A percentile compares a stretch with the other conserved stretches of the same genome.
Conservation (phyloP, 441 rosid species). For the Gossypium davidsonii region DNA sequence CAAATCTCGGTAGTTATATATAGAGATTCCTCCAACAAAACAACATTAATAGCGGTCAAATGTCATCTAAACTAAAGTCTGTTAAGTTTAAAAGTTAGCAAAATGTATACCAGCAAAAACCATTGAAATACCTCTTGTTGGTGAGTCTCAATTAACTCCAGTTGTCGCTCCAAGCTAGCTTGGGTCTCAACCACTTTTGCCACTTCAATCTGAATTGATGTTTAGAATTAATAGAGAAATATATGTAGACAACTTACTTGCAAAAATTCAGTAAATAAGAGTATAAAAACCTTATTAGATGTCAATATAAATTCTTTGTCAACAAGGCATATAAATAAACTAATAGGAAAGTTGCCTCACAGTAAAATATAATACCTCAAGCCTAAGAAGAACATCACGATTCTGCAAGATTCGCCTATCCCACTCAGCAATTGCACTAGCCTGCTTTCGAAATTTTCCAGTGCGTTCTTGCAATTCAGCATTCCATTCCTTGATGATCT, state of each 20-base stretch:
- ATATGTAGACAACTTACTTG: neutral
- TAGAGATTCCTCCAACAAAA: neutral
- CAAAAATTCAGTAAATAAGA: neutral
- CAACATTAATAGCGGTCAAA: neutral
- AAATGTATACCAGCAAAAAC: neutral
- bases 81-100: neutral
- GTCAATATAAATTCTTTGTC: neutral
- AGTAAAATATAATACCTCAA: conserved; percentile 52
- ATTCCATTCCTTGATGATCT: conserved; percentile 97
- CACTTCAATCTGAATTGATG: conserved; percentile 69
- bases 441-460: conserved; percentile 84
- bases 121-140: conserved; percentile 67
- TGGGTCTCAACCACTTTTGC: conserved; percentile 96
- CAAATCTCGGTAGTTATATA: neutral
- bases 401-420: conserved; percentile 92
- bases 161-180: conserved; percentile 65
- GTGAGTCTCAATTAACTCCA: conserved; percentile 94
- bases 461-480: conserved; percentile 89
- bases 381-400: conserved; percentile 90
- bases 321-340: neutral
- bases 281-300: neutral
- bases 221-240: neutral
- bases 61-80: neutral
- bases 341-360: neutral
- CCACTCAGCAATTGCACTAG: conserved; percentile 93